Base-by-base conservation (phyloP, 331 rosid genomes). In the Quercus tomentella region DNA sequence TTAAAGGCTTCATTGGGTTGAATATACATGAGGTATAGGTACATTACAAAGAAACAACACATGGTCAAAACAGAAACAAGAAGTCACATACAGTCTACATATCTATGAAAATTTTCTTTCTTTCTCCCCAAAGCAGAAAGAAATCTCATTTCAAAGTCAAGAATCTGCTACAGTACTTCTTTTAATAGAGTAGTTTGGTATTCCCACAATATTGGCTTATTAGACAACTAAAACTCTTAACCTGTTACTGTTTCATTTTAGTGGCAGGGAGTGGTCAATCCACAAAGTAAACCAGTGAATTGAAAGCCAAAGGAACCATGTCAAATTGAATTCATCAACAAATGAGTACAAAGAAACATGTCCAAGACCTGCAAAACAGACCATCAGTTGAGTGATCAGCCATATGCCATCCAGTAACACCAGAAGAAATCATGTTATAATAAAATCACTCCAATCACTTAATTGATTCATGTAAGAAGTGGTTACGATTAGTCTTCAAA, bases 341-440 rank as follows among this genome's bases (percentile, higher is more conserved):
- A 43, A 66, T 65, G 31, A 21, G 31, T 65, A 17, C n/a, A n/a
- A 37, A 35, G 81, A 76, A 37, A 76, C 23, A 31, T 58, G 60
- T 63, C 58, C 30, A 54, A 52, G 77, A 52, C 45, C 83, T 65
- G 79, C 77, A 80, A 75, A 63, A 54, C 35, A 63, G 83, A 73
- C 33, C 77, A 80, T 58, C 74, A 80, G 76, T 31, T 54, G 70
- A 77, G 78, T 73, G 75, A 63, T 73, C 78, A 73, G 79, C 61
- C 56, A 21, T 63, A 12, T 23, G 54, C 57, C 51, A 54, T 18
- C 56, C 26, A 26, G 31, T 58, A 71, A 62, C 49, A 18, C 7
- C 35, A 70, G 49, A 69, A 56, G 67, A 62, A 3, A 17, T 66
- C 60, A 9, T 25, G 33, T 4, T 17, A 35, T 18, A 49, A 77